These are phyloP conservation scores for Trichoderma polysporum DNA, from an alignment of 2,329 filamentous ascomycete genomes.

Conservation along the genomic window DNA sequence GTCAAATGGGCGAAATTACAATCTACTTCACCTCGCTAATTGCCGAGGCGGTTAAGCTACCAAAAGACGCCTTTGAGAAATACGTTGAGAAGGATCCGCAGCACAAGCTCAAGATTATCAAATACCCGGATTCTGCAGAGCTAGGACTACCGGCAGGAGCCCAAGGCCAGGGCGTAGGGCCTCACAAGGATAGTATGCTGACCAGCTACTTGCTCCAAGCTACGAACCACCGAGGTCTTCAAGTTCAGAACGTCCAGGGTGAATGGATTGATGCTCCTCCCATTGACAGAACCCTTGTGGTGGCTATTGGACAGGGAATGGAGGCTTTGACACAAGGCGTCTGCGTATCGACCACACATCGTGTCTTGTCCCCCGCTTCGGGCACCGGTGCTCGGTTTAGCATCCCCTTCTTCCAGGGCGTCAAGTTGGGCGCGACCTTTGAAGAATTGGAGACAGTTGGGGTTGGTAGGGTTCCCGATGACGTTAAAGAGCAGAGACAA, in stretches of 20 bases:
- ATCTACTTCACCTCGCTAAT: constrained; percentile 76
- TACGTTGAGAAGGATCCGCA: constrained; percentile 76
- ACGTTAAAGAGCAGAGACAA: constrained; percentile 61
- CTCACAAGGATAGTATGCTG: constrained; percentile 84
- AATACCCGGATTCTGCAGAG: constrained; percentile 73
- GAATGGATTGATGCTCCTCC: constrained; percentile 83
- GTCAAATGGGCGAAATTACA: constrained; percentile 69
- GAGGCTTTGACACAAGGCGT: constrained; percentile 83
- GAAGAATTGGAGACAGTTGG: constrained; percentile 67
- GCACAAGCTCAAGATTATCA: constrained; percentile 88
- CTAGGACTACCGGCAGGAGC: constrained; percentile 47
- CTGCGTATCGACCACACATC: constrained; percentile 78
- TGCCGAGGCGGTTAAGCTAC: constrained; percentile 77
- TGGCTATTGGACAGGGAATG: constrained; percentile 83
- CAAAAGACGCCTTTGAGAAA: constrained; percentile 66
- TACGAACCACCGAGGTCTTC: constrained; percentile 70
- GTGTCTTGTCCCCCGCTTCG: constrained; percentile 71
- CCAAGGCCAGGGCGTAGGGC: constrained; percentile 65
- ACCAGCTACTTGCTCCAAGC: constrained; percentile 80
- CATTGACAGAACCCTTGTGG: constrained; percentile 73
- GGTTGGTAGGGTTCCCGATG: constrained; percentile 59
- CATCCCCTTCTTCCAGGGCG: constrained; percentile 87
- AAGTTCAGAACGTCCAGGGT: constrained; percentile 77
- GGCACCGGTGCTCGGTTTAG: constrained; percentile 73
- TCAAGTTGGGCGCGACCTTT: constrained; percentile 75